Evolutionary conservation across 2,329 filamentous ascomycete genomes (phyloP), one percentile per base, ranked within the genome.

Genomic region (Daldinia eschscholtzii): DNA sequence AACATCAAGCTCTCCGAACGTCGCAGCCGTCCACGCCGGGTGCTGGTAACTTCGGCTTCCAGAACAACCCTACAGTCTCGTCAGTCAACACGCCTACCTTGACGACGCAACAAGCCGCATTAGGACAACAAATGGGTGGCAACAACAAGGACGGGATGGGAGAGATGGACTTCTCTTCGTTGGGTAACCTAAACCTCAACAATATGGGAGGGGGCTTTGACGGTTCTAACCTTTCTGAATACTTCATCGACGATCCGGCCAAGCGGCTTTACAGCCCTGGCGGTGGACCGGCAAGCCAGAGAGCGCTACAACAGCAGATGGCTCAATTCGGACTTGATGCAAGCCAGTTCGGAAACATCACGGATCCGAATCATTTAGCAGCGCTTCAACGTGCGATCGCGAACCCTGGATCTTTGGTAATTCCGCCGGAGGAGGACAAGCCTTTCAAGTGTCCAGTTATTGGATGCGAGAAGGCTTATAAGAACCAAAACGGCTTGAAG

Each of bases 401-500:
- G 9, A 79, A 78, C 50, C 83, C 88, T 61, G 86, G 86, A 35
- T 85, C 83, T n/a, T 83, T 91, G 78, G 85, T 89, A 80, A 86
- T 90, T 77, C 86, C 88, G 65, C 91, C 91, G 15, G 95, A 98
- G 79, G 95, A 99, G 79, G 93, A 97, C 76, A 99, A 98, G 82
- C 96, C 96, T 0, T 99, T 97, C 86, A 93, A 94, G 79, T 99
- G 96, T 77, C 96, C 96, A 1, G 96, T 99, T 57, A 97, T 99
- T 79, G 96, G 96, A 5, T 99, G 96, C 77, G 96, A 98, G 81
- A 99, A 99, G 85, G 95, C 96, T 0, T 99, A 99, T 84, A 99
- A 99, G 86, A 99, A 99, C 80, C 96, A 98, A 80, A 99, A 99
- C 75, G 96, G 96, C 57, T 86, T 99, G 64, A 99, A 98, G 88